Base-by-base conservation (phyloP, 495 filamentous ascomycete genomes). In the Astrocystis sublimbata region DNA sequence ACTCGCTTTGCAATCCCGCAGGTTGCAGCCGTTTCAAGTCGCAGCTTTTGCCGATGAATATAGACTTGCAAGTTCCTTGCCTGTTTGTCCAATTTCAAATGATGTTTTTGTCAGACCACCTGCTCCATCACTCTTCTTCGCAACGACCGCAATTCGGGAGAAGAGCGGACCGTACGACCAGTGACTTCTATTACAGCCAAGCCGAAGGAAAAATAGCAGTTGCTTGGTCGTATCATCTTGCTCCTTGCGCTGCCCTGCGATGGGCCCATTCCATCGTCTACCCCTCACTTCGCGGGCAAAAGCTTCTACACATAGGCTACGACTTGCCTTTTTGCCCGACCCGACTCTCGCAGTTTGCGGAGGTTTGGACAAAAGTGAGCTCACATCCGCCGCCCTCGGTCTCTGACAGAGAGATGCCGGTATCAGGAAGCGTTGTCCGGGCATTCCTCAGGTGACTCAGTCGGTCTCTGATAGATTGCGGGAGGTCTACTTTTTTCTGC, bases 201-300 rank as follows among this genome's bases (percentile, higher is more conserved):
- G n/a, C n/a, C n/a, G n/a, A n/a, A n/a, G n/a, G n/a, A n/a, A n/a
- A n/a, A n/a, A n/a, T n/a, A n/a, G n/a, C n/a, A n/a, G n/a, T n/a
- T n/a, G n/a, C n/a, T n/a, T n/a, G n/a, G 47, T 49, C 38, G 17
- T 35, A 23, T 47, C 15, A 26, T 35, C 21, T 31, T n/a, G 4
- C 30, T 35, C n/a, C 21, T 60, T 21, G 26, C 45, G 24, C 36
- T 51, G 35, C 35, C 35, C 52, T 43, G 58, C 58, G 46, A 15
- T 21, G 57, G 24, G 46, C 35, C 36, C 26, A 35, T 49, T 26
- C 19, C 4, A 23, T 24, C 13, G 33, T 30, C 31, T 70, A 70
- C 67, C 70, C 65, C 70, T 72, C 67, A 72, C 54, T 55, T 65
- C 65, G 63, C 66, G 67, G 63, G 47, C 45, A 12, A n/a, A n/a